Evolutionary conservation across 805 yeast species (phyloP).

Genomic region (Candida palmyrensis): DNA sequence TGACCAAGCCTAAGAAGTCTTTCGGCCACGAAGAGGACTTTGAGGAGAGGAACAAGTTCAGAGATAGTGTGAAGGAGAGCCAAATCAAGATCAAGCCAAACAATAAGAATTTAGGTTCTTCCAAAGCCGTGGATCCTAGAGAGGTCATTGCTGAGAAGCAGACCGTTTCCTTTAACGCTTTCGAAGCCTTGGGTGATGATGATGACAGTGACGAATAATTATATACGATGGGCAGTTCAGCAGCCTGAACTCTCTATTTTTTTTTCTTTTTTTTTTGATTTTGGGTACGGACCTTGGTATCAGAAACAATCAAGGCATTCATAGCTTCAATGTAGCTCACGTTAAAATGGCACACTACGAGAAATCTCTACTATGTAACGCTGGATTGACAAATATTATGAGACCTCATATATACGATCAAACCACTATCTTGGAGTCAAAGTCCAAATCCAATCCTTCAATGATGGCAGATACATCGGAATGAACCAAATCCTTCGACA

Average conservation of each 20-base stretch:
- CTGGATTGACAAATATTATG: too few relatives aligned
- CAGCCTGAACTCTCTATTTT: too few relatives aligned
- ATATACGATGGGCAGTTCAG: too few relatives aligned
- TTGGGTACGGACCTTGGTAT: too few relatives aligned
- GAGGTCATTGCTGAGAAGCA: constrained; percentile 68
- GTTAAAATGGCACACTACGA: too few relatives aligned
- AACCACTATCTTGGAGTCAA: constrained; percentile 19
- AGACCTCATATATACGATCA: too few relatives aligned
- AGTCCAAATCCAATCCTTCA: constrained; percentile 29
- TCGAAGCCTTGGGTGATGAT: constrained; percentile 68
- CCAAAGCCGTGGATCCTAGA: constrained; percentile 68
- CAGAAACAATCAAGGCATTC: too few relatives aligned
- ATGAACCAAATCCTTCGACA: constrained; percentile 25
- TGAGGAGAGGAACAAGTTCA: constrained; percentile 42
- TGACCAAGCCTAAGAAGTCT: constrained; percentile 42
- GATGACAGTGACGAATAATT: too few relatives aligned
- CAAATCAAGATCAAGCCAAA: constrained; percentile 57
- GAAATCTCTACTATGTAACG: too few relatives aligned
- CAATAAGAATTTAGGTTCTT: constrained; percentile 68
- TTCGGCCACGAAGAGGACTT: constrained; percentile 46
- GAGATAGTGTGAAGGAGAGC: constrained; percentile 45
- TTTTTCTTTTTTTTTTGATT: too few relatives aligned
- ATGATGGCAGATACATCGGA: constrained; percentile 31
- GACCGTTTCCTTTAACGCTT: constrained; percentile 68
- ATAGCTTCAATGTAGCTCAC: too few relatives aligned